These are phyloP conservation scores for Arachnopeziza araneosa DNA, from an alignment of 2,329 filamentous ascomycete genomes.

Conservation along the genomic window DNA sequence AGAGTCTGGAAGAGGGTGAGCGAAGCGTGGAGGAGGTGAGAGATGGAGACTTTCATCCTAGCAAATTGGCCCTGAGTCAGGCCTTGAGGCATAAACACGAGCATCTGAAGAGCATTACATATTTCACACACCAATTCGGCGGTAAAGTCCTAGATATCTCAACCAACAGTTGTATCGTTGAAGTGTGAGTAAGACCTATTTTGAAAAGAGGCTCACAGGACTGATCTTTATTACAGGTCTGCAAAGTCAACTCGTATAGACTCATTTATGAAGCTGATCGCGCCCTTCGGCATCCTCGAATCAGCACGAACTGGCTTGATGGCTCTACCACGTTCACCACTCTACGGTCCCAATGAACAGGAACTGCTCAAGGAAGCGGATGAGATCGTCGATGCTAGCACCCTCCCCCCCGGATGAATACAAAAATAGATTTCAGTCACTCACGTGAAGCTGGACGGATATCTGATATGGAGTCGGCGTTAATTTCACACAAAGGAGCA, in stretches of 20 bases:
- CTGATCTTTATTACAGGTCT: slow-evolving; percentile 40
- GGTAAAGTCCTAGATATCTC: slow-evolving; percentile 97
- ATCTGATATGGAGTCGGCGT: slow-evolving; percentile 18
- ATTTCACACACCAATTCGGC: slow-evolving; percentile 94
- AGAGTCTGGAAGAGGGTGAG: slow-evolving; percentile 33
- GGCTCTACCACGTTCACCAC: slow-evolving; percentile 89
- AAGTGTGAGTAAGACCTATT: slow-evolving; percentile 61
- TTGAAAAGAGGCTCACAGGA: neutral
- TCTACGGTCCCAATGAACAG: slow-evolving; percentile 69
- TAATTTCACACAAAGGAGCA: neutral
- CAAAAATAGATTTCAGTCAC: neutral
- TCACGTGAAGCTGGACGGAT: neutral
- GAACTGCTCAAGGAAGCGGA: slow-evolving; percentile 75
- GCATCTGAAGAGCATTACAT: slow-evolving; percentile 93
- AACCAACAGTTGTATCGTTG: slow-evolving; percentile 97
- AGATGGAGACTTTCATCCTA: slow-evolving; percentile 74
- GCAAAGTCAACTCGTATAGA: slow-evolving; percentile 93
- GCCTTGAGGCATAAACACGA: slow-evolving; percentile 95
- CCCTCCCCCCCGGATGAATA: slow-evolving; percentile 79
- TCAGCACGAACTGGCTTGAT: slow-evolving; percentile 93
- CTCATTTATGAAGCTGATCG: slow-evolving; percentile 93
- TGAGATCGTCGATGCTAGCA: slow-evolving; percentile 90
- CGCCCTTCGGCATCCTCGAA: slow-evolving; percentile 93
- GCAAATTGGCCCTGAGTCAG: slow-evolving; percentile 77
- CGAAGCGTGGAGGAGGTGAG: slow-evolving; percentile 17